Conservation (phyloP, 805 yeast genomes). For the Wickerhamomyces ciferrii region DNA sequence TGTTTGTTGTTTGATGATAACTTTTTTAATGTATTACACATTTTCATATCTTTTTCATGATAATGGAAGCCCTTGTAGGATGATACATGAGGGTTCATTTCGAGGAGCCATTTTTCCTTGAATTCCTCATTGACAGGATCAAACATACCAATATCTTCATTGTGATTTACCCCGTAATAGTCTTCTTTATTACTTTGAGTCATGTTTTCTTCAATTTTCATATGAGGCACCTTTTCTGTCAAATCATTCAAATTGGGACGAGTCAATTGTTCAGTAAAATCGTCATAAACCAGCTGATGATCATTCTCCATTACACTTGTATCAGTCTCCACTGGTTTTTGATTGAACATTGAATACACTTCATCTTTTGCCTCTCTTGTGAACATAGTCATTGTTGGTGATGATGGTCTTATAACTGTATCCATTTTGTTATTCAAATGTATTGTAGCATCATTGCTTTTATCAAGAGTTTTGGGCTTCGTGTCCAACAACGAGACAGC, state of each 20-base stretch:
- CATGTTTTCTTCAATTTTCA: background rate
- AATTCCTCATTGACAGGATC: constrained; percentile 42
- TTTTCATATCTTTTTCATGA: constrained; percentile 27
- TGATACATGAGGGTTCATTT: constrained; percentile 30
- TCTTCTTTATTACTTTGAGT: background rate
- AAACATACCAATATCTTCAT: constrained; percentile 11
- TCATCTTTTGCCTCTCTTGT: constrained; percentile 75
- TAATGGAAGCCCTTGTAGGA: constrained; percentile 25
- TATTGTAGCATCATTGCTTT: constrained; percentile 17
- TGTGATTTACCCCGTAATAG: background rate
- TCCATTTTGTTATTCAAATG: constrained; percentile 6
- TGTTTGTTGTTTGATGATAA: constrained; percentile 27
- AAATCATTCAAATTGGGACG: constrained; percentile 26
- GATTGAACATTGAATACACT: constrained; percentile 70
- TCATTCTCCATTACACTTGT: no score
- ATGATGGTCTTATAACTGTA: constrained; percentile 32
- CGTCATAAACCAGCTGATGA: constrained; percentile 20
- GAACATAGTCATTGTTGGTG: constrained; percentile 77
- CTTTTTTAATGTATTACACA: constrained; percentile 27
- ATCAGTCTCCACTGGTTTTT: constrained; percentile 29
- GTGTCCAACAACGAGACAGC: no score
- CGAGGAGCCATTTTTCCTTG: constrained; percentile 32
- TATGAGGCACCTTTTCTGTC: constrained; percentile 23
- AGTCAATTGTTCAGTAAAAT: constrained; percentile 32
- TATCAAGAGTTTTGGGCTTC: background rate